Conservation (phyloP, 331 rosid species). For the Malus hybrid region DNA sequence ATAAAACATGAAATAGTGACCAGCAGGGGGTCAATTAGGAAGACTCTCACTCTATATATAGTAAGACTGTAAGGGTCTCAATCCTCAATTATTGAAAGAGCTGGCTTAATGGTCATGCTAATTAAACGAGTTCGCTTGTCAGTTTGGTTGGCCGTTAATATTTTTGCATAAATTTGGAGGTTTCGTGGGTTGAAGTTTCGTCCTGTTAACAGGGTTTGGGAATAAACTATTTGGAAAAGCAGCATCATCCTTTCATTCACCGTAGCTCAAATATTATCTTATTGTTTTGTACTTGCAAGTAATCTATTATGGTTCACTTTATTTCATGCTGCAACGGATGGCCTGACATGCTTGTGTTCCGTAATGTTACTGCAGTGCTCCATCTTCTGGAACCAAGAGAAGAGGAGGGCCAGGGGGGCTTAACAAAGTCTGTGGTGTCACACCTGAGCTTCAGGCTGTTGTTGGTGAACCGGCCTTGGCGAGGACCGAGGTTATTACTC, state of each 20-base stretch:
- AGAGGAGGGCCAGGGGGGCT: conserved; percentile 77
- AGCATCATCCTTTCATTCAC: background rate
- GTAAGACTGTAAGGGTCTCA: background rate
- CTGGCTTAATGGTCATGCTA: background rate
- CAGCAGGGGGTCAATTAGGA: background rate
- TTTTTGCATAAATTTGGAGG: background rate
- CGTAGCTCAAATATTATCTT: background rate
- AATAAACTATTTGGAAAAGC: background rate
- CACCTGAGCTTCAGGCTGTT: conserved; percentile 63
- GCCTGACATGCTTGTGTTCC: conserved; percentile 2
- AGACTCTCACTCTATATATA: background rate
- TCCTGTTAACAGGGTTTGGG: background rate
- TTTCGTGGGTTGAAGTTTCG: background rate
- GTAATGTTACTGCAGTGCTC: conserved; percentile 28
- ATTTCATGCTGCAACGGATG: background rate
- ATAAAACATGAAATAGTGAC: background rate
- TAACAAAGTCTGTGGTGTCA: conserved; percentile 73
- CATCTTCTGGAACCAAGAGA: conserved; percentile 43
- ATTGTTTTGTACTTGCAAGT: background rate
- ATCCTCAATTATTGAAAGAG: background rate
- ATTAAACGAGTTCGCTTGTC: background rate
- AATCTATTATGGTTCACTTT: background rate
- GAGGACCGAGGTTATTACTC: conserved; percentile 60
- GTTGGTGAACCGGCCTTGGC: conserved; percentile 73
- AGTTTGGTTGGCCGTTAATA: background rate